Evolutionary conservation across 2,329 filamentous ascomycete genomes (phyloP), one percentile per base, ranked within the genome.

Genomic region (Cladosporium sp.): DNA sequence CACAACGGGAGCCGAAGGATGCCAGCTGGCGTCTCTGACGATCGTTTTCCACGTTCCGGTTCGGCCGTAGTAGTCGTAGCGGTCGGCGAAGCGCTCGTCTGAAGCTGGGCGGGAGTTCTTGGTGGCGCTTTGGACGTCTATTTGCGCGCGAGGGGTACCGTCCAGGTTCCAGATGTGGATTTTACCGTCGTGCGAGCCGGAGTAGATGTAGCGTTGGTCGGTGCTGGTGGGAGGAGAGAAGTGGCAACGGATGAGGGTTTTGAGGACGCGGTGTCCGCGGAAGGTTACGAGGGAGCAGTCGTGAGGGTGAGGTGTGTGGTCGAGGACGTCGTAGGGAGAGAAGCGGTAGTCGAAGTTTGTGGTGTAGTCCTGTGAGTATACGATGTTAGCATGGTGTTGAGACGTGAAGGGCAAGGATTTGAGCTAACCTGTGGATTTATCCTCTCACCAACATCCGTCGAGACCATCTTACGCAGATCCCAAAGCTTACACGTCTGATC

Each of bases 401-500:
- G n/a, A 6, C 3, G n/a, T 3, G 6, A 12, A 22, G 19, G 2
- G 39, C 19, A 9, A 24, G 22, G 6, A 9, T 32, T 3, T 3
- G 5, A 17, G 47, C 65, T 50, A 61, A 68, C 68, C 61, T 66
- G 62, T 32, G 82, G 79, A 60, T 85, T 78, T 54, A 85, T 75
- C 32, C 78, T 73, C 45, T 80, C 77, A 59, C 84, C 89, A 53
- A 80, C 77, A 34, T 86, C 81, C 0, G 88, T 87, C 4, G 85
- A 85, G 79, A 94, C 89, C 81, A 91, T 93, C 80, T 90, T 95
- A 52, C 93, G 82, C 57, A 97, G 72, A 71, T 99, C 94, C 94
- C 94, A 99, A 0, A 99, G 81, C 74, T 97, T 97, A 84, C 96
- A 96, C 40, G 87, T 93, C 73, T 97, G 94, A 69, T 99, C 94